Conservation (phyloP, 129 eudicot genomes). For the Tanacetum coccineum region DNA sequence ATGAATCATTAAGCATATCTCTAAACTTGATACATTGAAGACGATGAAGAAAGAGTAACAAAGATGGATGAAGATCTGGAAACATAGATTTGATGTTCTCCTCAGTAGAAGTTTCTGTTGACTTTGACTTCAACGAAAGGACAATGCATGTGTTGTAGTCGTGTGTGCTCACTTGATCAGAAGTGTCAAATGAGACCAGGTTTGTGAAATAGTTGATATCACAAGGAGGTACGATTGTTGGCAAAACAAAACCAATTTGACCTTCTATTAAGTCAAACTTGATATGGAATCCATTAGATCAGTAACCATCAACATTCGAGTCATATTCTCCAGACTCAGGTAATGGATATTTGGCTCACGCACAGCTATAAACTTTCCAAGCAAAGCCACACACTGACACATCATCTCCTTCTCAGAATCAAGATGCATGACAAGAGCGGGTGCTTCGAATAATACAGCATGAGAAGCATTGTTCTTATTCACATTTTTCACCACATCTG, state of each 20-base stretch:
- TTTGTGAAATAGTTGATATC: conserved; percentile 43
- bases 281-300: conserved; percentile 93
- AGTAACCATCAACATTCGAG: conserved; percentile 98
- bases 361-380: too few species aligned
- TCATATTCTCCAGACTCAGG: conserved; percentile 95
- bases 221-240: conserved; percentile 79
- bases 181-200: conserved; percentile 35
- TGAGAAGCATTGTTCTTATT: conserved; percentile 99
- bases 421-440: conserved; percentile 99
- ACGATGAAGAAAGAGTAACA: conserved; percentile 86
- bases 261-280: conserved; percentile 87
- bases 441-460: conserved; percentile 97
- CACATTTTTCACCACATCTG: conserved; percentile 96
- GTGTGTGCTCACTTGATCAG: conserved; percentile 32
- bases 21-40: conserved; percentile 70
- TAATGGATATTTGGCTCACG: too few species aligned
- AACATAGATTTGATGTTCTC: conserved; percentile 70
- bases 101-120: conserved; percentile 36
- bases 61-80: conserved; percentile 87
- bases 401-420: conserved; percentile 99
- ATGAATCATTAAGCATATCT: conserved; percentile 52
- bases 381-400: conserved; percentile 99
- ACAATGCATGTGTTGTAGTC: conserved; percentile 81
- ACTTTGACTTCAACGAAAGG: conserved; percentile 71
- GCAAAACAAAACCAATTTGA: conserved; percentile 90